These are phyloP conservation scores for Rhizomucor pusillus DNA, from an alignment of 371 early-diverging fungal genomes.

Conservation along the genomic window DNA sequence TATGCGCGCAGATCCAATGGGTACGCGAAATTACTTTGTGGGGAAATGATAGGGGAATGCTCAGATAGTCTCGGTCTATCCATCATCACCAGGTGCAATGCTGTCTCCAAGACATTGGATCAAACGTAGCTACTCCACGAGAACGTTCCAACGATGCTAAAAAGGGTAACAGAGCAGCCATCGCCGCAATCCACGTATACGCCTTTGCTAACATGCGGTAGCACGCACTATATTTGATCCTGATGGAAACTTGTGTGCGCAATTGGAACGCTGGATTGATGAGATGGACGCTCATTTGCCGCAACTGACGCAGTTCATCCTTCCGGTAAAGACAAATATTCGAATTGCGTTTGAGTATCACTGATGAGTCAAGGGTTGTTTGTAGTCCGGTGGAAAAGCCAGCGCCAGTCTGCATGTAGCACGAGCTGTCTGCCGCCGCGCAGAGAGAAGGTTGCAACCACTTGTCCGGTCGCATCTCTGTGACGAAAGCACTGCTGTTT, in stretches of 20 bases:
- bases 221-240: constrained; percentile 77
- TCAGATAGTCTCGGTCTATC: background rate
- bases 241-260: constrained; percentile 50
- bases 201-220: constrained; percentile 5
- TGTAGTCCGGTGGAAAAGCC: constrained; percentile 75
- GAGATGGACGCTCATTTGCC: constrained; percentile 70
- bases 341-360: background rate
- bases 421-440: constrained; percentile 78
- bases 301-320: constrained; percentile 79
- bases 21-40: background rate
- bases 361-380: background rate
- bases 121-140: constrained; percentile 91
- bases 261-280: constrained; percentile 90
- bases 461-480: constrained; percentile 62
- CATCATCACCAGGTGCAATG: constrained; percentile 74
- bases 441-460: constrained; percentile 82
- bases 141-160: constrained; percentile 49
- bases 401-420: constrained; percentile 71
- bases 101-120: constrained; percentile 83
- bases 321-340: constrained; percentile 56
- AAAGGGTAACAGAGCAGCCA: constrained; percentile 50
- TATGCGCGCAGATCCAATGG: constrained; percentile 11
- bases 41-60: too few species aligned
- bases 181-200: background rate
- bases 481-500: constrained; percentile 64